These are phyloP conservation scores for Xylaria bambusicola DNA, from an alignment of 495 filamentous ascomycete genomes.

Conservation along the genomic window DNA sequence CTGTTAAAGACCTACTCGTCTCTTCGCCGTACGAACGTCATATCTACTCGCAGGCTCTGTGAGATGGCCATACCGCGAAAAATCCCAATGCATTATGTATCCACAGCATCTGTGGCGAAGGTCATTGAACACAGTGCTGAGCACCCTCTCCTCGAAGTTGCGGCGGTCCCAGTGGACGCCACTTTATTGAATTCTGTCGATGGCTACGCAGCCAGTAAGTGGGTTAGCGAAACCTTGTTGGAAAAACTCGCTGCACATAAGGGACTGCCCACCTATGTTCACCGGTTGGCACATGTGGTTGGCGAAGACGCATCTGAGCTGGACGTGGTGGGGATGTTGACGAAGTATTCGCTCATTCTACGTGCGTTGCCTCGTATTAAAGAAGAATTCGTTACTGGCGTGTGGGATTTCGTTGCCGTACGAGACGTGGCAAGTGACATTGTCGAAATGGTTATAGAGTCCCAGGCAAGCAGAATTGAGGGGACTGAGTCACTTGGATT, in stretches of 20 bases:
- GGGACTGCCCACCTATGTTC: conserved; percentile 40
- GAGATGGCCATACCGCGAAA: conserved; percentile 20
- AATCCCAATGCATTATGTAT: conserved; percentile 48
- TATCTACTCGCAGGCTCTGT: conserved; percentile 35
- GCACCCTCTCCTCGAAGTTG: conserved; percentile 5
- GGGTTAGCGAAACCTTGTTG: conserved; percentile 50
- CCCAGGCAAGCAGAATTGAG: background rate
- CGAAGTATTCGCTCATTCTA: conserved; percentile 21
- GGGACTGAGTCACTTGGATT: background rate
- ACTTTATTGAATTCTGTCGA: conserved; percentile 19
- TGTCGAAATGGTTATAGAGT: background rate
- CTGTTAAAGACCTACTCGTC: conserved; percentile 48
- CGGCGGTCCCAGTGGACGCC: background rate
- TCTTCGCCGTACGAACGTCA: conserved; percentile 44
- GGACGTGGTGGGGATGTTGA: conserved; percentile 26
- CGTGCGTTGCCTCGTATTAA: conserved; percentile 17
- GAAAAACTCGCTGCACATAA: conserved; percentile 31
- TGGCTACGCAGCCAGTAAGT: conserved; percentile 52
- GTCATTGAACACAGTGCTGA: conserved; percentile 18
- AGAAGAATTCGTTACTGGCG: background rate
- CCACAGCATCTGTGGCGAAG: conserved; percentile 38
- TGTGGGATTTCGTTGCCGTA: conserved; percentile 1
- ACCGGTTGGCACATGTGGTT: conserved; percentile 40
- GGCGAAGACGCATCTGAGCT: conserved; percentile 24
- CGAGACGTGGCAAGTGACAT: background rate